Conservation (phyloP, 805 yeast genomes). For the Hanseniaspora hatyaiensis region DNA sequence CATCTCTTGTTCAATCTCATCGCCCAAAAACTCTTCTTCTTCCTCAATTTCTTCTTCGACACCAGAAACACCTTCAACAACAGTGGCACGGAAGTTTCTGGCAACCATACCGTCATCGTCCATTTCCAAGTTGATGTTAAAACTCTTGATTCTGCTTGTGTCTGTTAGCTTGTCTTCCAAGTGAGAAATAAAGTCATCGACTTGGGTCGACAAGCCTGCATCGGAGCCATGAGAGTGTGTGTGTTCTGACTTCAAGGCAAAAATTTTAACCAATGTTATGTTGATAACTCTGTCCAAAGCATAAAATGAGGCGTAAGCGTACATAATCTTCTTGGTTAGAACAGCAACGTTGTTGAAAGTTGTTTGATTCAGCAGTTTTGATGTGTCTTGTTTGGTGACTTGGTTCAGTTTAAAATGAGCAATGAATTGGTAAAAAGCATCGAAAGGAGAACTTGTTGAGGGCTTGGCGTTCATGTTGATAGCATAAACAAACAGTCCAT, state of each 20-base stretch:
- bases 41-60: constrained; percentile 1
- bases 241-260: constrained; percentile 5
- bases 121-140: constrained; percentile 10
- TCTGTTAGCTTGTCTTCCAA: not conserved
- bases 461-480: not conserved
- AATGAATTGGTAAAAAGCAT: not conserved
- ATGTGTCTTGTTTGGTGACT: not conserved
- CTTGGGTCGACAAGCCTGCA: not conserved
- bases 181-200: not conserved
- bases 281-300: constrained; percentile 9
- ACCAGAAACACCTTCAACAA: constrained; percentile 1
- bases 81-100: constrained; percentile 10
- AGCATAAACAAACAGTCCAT: constrained; percentile 9
- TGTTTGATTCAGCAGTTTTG: not conserved
- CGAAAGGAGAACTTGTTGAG: not conserved
- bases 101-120: constrained; percentile 4
- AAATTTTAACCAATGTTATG: constrained; percentile 1
- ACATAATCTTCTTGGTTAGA: constrained; percentile 11
- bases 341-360: constrained; percentile 5
- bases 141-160: constrained; percentile 2
- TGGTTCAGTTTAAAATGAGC: not conserved
- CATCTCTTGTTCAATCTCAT: not conserved
- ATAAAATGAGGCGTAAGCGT: constrained; percentile 6
- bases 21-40: not conserved
- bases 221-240: constrained; percentile 2